Evolutionary conservation across 2,329 filamentous ascomycete genomes (phyloP), one percentile per base, ranked within the genome.

Genomic region (Xylariomycetidae sp.): DNA sequence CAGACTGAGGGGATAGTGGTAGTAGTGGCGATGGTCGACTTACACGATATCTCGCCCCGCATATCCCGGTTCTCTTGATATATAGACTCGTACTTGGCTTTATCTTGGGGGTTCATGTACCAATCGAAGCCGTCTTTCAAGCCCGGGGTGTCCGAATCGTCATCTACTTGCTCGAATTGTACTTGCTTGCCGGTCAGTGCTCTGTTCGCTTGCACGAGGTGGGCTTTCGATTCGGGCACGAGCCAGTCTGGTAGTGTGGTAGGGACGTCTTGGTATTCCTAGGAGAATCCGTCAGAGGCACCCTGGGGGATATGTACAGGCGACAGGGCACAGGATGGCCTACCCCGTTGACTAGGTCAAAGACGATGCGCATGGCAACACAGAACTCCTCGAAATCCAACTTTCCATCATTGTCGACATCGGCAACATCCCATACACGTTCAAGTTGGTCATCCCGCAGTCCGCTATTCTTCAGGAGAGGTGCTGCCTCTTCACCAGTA

Each of bases 311-410:
- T n/a, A n/a, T n/a, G n/a, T n/a, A n/a, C n/a, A n/a, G n/a, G n/a
- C n/a, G n/a, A n/a, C n/a, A n/a, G n/a, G 8, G 27, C 31, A 14
- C 33, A 28, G 31, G 23, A 11, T 17, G 27, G 36, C 50, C 37
- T 22, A 94, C 87, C 51, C 92, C 92, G 56, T 98, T 98, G 50
- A 98, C 81, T 46, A 97, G 69, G 60, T 98, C 92, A 62, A 97
- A 98, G 53, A 97, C 96, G 54, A 98, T 70, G 55, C 92, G 80
- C 92, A 98, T 98, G 25, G 89, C 92, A 38, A 98, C 92, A 62
- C 92, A 98, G 62, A 98, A 98, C 71, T 98, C 92, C 67, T 98
- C 92, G 68, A 98, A 98, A 65, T 98, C 92, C 34, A 98, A 72
- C 63, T 94, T 94, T 44, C 92, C 92, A 67, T 98, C 92, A 51